Conservation (phyloP, 257 asterid genomes). For the Nicotiana undulata region DNA sequence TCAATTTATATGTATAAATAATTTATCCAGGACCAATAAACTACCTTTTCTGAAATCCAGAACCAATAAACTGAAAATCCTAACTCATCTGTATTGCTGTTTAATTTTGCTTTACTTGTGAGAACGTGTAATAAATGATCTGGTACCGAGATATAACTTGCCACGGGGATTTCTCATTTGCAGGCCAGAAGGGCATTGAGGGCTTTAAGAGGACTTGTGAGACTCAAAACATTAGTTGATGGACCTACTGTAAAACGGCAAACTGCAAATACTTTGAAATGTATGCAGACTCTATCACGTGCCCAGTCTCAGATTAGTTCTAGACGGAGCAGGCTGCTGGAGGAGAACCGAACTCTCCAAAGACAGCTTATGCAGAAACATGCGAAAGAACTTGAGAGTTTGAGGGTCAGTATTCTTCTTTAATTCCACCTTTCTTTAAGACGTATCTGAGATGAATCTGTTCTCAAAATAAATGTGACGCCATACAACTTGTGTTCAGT, state of each 20-base stretch:
- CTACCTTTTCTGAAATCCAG: no score
- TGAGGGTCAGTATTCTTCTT: constrained; percentile 12
- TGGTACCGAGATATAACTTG: background rate
- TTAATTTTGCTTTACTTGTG: background rate
- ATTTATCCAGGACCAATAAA: no score
- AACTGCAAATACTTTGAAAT: constrained; percentile 13
- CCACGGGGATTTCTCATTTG: background rate
- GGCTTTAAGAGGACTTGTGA: constrained; percentile 16
- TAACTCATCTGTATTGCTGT: background rate
- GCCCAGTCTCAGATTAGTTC: constrained; percentile 12
- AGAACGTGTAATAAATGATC: background rate
- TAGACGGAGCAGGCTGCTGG: constrained; percentile 13
- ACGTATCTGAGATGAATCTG: background rate
- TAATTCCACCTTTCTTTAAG: background rate
- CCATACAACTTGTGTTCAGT: background rate
- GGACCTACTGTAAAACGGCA: constrained; percentile 12
- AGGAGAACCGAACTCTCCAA: constrained; percentile 14
- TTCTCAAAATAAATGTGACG: background rate
- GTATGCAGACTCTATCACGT: constrained; percentile 13
- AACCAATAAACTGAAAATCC: no score
- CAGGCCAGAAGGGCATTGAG: constrained; percentile 15
- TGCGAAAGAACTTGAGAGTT: constrained; percentile 17
- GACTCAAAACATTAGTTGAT: constrained; percentile 13
- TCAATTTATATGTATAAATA: no score
- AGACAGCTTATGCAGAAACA: constrained; percentile 18